Conservation (phyloP, 768 basidiomycete species). For the Termitomyces sp. region DNA sequence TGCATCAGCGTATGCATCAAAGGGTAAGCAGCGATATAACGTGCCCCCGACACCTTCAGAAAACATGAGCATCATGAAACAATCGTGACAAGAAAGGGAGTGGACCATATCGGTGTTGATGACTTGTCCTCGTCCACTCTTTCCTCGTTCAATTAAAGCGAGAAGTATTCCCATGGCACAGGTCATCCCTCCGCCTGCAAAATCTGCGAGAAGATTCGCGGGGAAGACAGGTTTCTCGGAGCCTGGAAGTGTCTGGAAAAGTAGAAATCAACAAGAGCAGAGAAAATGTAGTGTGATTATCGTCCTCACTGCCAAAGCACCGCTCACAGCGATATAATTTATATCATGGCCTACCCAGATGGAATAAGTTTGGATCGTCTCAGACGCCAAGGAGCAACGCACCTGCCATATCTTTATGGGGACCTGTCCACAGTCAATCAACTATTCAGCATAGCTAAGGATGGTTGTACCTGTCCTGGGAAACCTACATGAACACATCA, state of each 20-base stretch:
- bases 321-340: constrained; percentile 79
- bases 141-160: constrained; percentile 62
- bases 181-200: constrained; percentile 74
- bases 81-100: background rate
- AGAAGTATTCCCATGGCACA: constrained; percentile 70
- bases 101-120: constrained; percentile 73
- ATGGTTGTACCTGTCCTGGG: constrained; percentile 44
- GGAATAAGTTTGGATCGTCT: background rate
- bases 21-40: constrained; percentile 72
- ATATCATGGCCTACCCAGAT: constrained; percentile 64
- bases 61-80: background rate
- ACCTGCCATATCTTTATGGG: constrained; percentile 76
- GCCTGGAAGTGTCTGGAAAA: constrained; percentile 60
- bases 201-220: constrained; percentile 73
- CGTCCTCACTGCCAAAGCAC: constrained; percentile 53
- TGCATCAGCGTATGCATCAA: constrained; percentile 41
- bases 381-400: constrained; percentile 9
- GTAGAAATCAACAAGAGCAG: background rate
- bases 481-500: constrained; percentile 33
- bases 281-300: background rate
- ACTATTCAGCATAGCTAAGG: background rate
- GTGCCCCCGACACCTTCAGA: constrained; percentile 66
- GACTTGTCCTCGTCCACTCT: constrained; percentile 66
- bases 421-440: constrained; percentile 36
- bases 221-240: constrained; percentile 63